These are phyloP conservation scores for Tulasnella sp. DNA, from an alignment of 768 basidiomycete species.

Conservation along the genomic window DNA sequence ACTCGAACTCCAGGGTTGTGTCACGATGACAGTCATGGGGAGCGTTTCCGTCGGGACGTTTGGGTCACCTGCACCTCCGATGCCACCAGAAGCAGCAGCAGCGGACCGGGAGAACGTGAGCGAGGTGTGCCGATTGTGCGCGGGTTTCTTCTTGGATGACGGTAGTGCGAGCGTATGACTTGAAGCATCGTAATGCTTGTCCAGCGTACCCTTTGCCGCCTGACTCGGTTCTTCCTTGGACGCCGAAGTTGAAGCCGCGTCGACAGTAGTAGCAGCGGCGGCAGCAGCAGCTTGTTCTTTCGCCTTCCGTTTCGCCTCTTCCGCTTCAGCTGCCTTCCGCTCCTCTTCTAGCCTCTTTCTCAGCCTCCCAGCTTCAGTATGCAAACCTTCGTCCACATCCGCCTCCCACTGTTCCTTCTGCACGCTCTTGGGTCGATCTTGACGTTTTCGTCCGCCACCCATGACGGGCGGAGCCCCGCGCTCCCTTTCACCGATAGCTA, in stretches of 20 bases:
- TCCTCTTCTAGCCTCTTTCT: conserved; percentile 29
- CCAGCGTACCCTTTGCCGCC: conserved; percentile 34
- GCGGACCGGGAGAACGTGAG: conserved; percentile 31
- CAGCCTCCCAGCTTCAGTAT: conserved; percentile 66
- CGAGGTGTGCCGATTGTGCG: conserved; percentile 33
- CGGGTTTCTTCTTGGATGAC: conserved; percentile 34
- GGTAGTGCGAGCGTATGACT: conserved; percentile 60
- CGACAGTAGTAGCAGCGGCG: conserved; percentile 37
- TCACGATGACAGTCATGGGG: conserved; percentile 53
- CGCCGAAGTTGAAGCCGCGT: conserved; percentile 22
- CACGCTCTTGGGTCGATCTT: conserved; percentile 23
- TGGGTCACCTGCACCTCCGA: conserved; percentile 9
- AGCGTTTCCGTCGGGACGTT: conserved; percentile 56
- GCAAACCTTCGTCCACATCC: conserved; percentile 64
- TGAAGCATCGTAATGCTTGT: conserved; percentile 50
- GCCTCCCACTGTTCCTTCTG: conserved; percentile 72
- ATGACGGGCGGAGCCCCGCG: not conserved
- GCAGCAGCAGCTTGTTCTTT: conserved; percentile 41
- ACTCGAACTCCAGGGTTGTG: conserved; percentile 52
- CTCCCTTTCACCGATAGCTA: conserved; percentile 3
- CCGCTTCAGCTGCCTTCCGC: not conserved
- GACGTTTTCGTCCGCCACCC: conserved; percentile 2
- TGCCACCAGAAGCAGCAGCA: not conserved
- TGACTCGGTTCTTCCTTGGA: not conserved
- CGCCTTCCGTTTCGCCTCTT: not conserved